Evolutionary conservation across 2,329 filamentous ascomycete genomes (phyloP).

Genomic region (Purpureocillium lavendulum): DNA sequence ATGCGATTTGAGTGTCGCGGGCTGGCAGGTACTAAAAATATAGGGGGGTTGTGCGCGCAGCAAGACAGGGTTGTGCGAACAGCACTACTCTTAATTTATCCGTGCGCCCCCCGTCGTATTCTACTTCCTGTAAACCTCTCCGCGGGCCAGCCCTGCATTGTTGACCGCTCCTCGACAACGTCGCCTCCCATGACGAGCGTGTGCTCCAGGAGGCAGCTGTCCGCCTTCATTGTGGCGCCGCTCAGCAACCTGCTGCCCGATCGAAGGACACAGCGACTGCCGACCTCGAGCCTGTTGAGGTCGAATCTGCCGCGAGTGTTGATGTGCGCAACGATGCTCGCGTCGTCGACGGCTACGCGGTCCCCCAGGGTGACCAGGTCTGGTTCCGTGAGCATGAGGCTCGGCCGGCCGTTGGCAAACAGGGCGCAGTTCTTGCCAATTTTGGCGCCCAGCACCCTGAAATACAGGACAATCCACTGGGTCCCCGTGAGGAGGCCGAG

Average conservation of each 20-base stretch:
- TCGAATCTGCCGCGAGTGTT: slow-evolving; percentile 49
- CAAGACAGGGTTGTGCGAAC: too few species aligned
- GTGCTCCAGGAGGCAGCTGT: slow-evolving; percentile 47
- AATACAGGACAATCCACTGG: slow-evolving; percentile 43
- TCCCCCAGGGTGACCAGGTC: slow-evolving; percentile 46
- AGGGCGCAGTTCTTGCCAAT: slow-evolving; percentile 48
- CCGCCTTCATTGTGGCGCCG: slow-evolving; percentile 43
- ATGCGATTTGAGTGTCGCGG: too few species aligned
- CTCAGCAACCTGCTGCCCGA: slow-evolving; percentile 42
- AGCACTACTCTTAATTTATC: too few species aligned
- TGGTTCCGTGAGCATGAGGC: slow-evolving; percentile 48
- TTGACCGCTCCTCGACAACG: slow-evolving; percentile 38
- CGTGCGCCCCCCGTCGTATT: slow-evolving; percentile 6
- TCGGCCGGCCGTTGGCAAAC: slow-evolving; percentile 43
- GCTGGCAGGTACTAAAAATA: too few species aligned
- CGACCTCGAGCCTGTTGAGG: slow-evolving; percentile 41
- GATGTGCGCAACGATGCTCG: slow-evolving; percentile 46
- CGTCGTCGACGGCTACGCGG: slow-evolving; percentile 45
- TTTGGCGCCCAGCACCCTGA: slow-evolving; percentile 41
- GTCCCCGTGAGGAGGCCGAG: slow-evolving; percentile 45
- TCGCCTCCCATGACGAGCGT: slow-evolving; percentile 50
- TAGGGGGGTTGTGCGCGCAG: too few species aligned
- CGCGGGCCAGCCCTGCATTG: slow-evolving; percentile 47
- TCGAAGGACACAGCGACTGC: slow-evolving; percentile 42
- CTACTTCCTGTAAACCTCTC: too few species aligned